Conservation (phyloP, 2,329 filamentous ascomycete species). For the Monilinia fructicola region DNA sequence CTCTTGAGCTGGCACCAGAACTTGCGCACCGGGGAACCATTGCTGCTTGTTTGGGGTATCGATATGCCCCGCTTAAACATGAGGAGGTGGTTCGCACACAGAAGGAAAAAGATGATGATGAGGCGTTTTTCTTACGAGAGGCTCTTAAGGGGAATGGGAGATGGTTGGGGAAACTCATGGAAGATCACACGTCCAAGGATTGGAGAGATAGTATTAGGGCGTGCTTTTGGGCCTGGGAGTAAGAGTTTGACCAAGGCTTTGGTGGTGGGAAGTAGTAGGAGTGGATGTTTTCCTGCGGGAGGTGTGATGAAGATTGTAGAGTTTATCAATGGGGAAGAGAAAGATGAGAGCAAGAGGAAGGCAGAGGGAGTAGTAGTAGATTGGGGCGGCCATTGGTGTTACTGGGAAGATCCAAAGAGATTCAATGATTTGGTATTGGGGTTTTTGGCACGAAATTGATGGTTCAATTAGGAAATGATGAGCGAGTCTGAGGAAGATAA, state of each 20-base stretch:
- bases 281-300: slow-evolving; percentile 39
- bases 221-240: slow-evolving; percentile 31
- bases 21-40: slow-evolving; percentile 38
- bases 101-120: slow-evolving; percentile 27
- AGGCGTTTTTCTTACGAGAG: slow-evolving; percentile 37
- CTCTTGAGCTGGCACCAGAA: slow-evolving; percentile 31
- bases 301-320: slow-evolving; percentile 39
- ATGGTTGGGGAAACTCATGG: slow-evolving; percentile 40
- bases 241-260: slow-evolving; percentile 34
- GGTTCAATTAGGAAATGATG: not conserved
- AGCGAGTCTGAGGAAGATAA: not conserved
- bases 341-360: slow-evolving; percentile 1
- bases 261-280: slow-evolving; percentile 38
- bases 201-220: slow-evolving; percentile 37
- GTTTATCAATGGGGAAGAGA: slow-evolving; percentile 32
- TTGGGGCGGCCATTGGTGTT: slow-evolving; percentile 42
- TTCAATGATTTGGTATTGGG: slow-evolving; percentile 34
- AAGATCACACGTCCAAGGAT: slow-evolving; percentile 39
- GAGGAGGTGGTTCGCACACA: slow-evolving; percentile 21
- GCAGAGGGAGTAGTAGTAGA: slow-evolving; percentile 33
- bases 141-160: slow-evolving; percentile 37
- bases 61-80: slow-evolving; percentile 29
- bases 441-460: slow-evolving; percentile 28
- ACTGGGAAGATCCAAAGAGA: slow-evolving; percentile 38
- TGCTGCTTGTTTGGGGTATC: slow-evolving; percentile 37